A percentile compares a stretch with the other conserved stretches of the same genome.
Evolutionary conservation across 495 filamentous ascomycete genomes (phyloP).

Genomic region (Daldinia loculata): DNA sequence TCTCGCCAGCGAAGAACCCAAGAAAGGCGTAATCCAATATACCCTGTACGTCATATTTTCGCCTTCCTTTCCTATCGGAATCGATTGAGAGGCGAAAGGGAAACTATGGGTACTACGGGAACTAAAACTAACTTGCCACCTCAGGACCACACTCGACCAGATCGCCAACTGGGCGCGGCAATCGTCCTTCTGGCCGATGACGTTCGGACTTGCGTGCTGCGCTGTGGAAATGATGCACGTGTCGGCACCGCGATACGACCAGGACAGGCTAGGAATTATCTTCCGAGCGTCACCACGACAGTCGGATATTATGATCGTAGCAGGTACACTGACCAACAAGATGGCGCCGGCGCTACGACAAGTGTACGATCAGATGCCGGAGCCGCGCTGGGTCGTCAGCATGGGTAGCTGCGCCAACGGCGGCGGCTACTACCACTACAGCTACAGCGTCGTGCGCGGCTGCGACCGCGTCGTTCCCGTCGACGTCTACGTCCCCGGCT

Average conservation of each 20-base stretch:
- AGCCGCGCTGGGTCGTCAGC: conserved; percentile 89
- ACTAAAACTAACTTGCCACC: conserved; percentile 6
- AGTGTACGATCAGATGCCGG: conserved; percentile 98
- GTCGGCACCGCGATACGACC: conserved; percentile 94
- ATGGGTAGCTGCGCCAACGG: conserved; percentile 95
- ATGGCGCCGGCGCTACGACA: conserved; percentile 95
- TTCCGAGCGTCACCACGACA: conserved; percentile 95
- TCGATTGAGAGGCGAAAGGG: neutral
- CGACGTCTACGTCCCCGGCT: conserved; percentile 92
- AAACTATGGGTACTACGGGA: neutral
- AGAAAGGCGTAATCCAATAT: conserved; percentile 96
- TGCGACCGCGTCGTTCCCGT: conserved; percentile 92
- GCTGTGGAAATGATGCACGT: conserved; percentile 99
- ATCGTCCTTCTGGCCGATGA: conserved; percentile 96
- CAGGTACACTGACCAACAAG: conserved; percentile 95
- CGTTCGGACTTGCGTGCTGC: conserved; percentile 96
- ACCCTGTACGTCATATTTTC: conserved; percentile 74
- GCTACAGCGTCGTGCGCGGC: conserved; percentile 85
- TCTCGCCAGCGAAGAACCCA: conserved; percentile 88
- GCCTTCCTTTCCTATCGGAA: neutral
- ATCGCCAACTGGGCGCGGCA: conserved; percentile 95
- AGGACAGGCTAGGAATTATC: conserved; percentile 95
- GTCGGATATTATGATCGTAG: conserved; percentile 98
- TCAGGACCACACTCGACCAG: conserved; percentile 88
- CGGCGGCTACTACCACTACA: conserved; percentile 94